Evolutionary conservation across 176 grass and related monocot genomes (phyloP), one percentile per base, ranked within the genome.

Genomic region (Elymus sibiricus): DNA sequence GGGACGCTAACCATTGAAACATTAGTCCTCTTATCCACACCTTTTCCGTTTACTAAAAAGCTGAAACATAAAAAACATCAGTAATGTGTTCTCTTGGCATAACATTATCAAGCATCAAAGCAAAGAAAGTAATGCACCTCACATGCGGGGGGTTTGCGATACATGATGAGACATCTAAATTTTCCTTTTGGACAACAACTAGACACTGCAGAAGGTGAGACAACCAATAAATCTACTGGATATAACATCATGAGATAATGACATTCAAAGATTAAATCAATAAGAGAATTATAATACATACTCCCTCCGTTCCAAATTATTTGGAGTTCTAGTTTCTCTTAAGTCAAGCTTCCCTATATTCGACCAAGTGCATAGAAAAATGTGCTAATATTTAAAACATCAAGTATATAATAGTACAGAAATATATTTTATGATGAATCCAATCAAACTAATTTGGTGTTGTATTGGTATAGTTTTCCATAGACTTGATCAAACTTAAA

Each of bases 21-120:
- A 88, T 92, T 99, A 83, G 83, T 99, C 84, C 97, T 99, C 82
- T 70, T 94, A 65, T 99, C 97, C 51, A 99, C 90, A 7, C 90
- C 94, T 74, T 92, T 99, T 81, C 94, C 97, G 32, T 99, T 99
- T 49, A 99, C 59, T 83, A 99, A 88, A 91, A 99, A 94, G 72
- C 97, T 99, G 82, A 76, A 89, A 88, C 60, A 87, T 67, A 85
- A 79, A 70, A 87, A 42, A 44, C 3, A 24, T 64, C 35, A 86
- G 61, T 49, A 38, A 58, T 22, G 34, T 51, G 70, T 77, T 77
- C 56, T 63, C 83, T 46, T 76, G 63, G 62, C 56, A 86, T 78
- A 80, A 74, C 65, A 84, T 9, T 78, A 34, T 43, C 40, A 39
- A 61, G 62, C 10, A 82, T 83, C 29, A 71, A 72, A 44, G 56